Base-by-base conservation (phyloP, 2,329 filamentous ascomycete species). In the Pseudogymnoascus sp. region DNA sequence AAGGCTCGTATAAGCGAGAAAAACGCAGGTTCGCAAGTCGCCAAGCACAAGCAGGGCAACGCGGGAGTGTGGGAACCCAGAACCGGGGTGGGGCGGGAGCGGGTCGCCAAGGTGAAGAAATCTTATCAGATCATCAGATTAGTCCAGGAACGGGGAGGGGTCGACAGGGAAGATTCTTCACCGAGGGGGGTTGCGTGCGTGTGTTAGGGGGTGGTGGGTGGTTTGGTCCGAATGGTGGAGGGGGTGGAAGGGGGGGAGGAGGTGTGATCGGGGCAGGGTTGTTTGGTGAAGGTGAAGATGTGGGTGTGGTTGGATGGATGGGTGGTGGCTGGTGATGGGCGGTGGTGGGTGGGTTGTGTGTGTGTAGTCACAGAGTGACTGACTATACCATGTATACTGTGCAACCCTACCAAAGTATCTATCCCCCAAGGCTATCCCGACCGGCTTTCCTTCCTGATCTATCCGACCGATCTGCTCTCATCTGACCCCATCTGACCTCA, bases 41-140 rank as follows among this genome's bases (percentile, higher is more conserved):
- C 4, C 23, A 25, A 25, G 23, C 23, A 23, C 23, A 23, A 25
- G 23, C 23, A 25, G 23, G 23, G 23, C n/a, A n/a, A 25, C 23
- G 25, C 37, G 37, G 37, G 37, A 41, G 39, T 41, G 39, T n/a
- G n/a, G n/a, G n/a, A n/a, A n/a, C n/a, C n/a, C n/a, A 19, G n/a
- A 8, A 8, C 39, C 14, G n/a, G 14, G 37, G 37, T 39, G 37
- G 37, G 6, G 37, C 37, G 37, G n/a, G 37, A 41, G n/a, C 3
- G 39, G 39, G 39, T n/a, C 39, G 39, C 39, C 39, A 45, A 45
- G 41, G 41, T 21, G 41, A 21, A 45, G 41, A 45, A 45, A 76
- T 76, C 79, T 81, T 81, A 82, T 82, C 80, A 79, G 80, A 83
- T 82, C 75, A 81, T 81, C 79, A 79, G 79, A 81, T 81, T 79